Conservation (phyloP, 2,329 filamentous ascomycete genomes). For the Daldinia sp. region DNA sequence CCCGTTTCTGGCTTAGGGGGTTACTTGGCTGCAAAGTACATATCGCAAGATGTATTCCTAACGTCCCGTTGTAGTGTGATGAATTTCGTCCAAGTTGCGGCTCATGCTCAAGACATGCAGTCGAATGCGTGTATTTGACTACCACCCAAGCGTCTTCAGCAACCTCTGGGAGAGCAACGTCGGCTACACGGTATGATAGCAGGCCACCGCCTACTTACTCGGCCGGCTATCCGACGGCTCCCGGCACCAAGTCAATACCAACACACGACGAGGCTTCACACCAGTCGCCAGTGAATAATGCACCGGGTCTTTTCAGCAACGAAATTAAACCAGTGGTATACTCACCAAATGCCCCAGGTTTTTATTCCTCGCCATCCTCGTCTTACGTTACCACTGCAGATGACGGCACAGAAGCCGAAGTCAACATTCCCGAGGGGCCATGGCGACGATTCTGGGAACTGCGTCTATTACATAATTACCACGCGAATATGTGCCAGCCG, state of each 20-base stretch:
- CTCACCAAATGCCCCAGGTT: slow-evolving; percentile 33
- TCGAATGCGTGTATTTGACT: slow-evolving; percentile 45
- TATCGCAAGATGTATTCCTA: slow-evolving; percentile 16
- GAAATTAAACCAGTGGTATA: slow-evolving; percentile 21
- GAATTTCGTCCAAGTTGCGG: slow-evolving; percentile 44
- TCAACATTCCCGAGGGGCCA: slow-evolving; percentile 48
- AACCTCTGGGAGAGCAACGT: slow-evolving; percentile 14
- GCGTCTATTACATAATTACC: slow-evolving; percentile 49
- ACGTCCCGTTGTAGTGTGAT: slow-evolving; percentile 42
- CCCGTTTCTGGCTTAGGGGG: background rate
- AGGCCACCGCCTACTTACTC: slow-evolving; percentile 16
- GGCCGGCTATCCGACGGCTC: background rate
- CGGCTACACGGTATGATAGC: slow-evolving; percentile 18
- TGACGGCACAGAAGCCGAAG: slow-evolving; percentile 38
- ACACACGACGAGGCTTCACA: slow-evolving; percentile 12
- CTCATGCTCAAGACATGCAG: slow-evolving; percentile 45
- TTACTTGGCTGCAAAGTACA: background rate
- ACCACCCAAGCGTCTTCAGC: slow-evolving; percentile 25
- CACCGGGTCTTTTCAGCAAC: slow-evolving; percentile 16
- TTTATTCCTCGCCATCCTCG: slow-evolving; percentile 39
- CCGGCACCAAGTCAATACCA: slow-evolving; percentile 6
- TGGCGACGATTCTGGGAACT: slow-evolving; percentile 51
- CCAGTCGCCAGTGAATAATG: slow-evolving; percentile 1
- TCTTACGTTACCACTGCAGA: slow-evolving; percentile 33
- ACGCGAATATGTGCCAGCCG: slow-evolving; percentile 44